Conservation (phyloP, 2,329 filamentous ascomycete species). For the Neoarthrinium moseri region DNA sequence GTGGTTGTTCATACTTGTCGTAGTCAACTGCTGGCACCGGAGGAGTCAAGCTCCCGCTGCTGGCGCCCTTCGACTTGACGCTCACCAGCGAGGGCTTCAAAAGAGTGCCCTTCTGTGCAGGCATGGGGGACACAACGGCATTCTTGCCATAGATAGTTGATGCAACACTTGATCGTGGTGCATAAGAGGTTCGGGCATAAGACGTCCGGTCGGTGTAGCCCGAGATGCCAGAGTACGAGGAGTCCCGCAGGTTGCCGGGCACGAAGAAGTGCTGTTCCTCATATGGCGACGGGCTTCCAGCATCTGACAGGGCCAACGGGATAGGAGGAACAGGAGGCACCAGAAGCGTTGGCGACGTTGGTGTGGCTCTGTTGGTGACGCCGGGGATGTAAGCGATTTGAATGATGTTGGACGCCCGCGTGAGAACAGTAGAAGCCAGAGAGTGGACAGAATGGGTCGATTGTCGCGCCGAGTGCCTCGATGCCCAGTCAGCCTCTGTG, state of each 20-base stretch:
- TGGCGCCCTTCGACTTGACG: constrained; percentile 70
- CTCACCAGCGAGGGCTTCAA: constrained; percentile 92
- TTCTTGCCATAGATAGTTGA: constrained; percentile 94
- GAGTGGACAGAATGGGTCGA: constrained; percentile 87
- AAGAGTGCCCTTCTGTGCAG: constrained; percentile 82
- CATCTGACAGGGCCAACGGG: constrained; percentile 64
- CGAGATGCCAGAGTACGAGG: constrained; percentile 80
- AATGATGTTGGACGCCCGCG: constrained; percentile 96
- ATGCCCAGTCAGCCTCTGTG: constrained; percentile 28
- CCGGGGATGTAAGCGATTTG: constrained; percentile 99
- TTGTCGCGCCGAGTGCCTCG: constrained; percentile 61
- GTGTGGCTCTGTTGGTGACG: constrained; percentile 86
- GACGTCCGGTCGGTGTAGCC: constrained; percentile 61
- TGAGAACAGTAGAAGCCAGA: constrained; percentile 92
- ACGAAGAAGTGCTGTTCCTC: constrained; percentile 92
- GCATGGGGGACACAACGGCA: constrained; percentile 71
- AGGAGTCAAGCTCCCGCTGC: constrained; percentile 55
- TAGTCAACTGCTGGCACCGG: constrained; percentile 73
- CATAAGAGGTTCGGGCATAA: constrained; percentile 57
- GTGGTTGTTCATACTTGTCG: constrained; percentile 49
- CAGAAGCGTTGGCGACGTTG: constrained; percentile 75
- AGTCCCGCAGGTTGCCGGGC: constrained; percentile 85
- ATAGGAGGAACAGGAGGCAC: constrained; percentile 94
- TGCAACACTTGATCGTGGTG: constrained; percentile 72
- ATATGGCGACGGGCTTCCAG: constrained; percentile 54